Evolutionary conservation across 805 yeast genomes (phyloP).

Genomic region (Blastobotrys terrestris): DNA sequence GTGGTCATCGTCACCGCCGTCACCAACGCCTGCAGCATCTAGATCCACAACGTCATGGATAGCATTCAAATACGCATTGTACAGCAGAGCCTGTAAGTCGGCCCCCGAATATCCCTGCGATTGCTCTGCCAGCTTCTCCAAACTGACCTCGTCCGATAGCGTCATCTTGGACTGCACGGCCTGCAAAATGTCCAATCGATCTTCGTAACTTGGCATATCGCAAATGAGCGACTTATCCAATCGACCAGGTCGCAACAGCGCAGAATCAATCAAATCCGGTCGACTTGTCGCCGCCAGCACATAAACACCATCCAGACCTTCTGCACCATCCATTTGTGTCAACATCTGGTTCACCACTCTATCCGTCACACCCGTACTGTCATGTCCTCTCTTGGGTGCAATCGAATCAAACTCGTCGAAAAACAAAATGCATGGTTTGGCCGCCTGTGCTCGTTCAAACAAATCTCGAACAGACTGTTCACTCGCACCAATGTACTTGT

Average conservation of each 20-base stretch:
- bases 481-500: conserved; percentile 94
- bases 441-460: conserved; percentile 90
- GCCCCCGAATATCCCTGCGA: conserved; percentile 90
- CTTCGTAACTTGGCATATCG: conserved; percentile 70
- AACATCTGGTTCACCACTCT: conserved; percentile 94
- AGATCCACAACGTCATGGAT: conserved; percentile 47
- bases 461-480: conserved; percentile 92
- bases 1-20: conserved; percentile 16
- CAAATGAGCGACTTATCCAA: conserved; percentile 88
- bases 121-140: conserved; percentile 46
- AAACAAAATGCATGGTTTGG: conserved; percentile 86
- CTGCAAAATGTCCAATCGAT: conserved; percentile 64
- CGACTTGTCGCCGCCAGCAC: conserved; percentile 94
- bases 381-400: conserved; percentile 97
- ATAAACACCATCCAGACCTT: conserved; percentile 93
- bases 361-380: conserved; percentile 96
- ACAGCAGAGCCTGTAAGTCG: conserved; percentile 85
- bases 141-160: conserved; percentile 44
- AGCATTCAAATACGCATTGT: conserved; percentile 85
- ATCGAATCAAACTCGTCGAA: conserved; percentile 96
- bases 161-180: conserved; percentile 54
- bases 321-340: conserved; percentile 99
- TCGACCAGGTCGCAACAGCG: conserved; percentile 91
- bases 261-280: conserved; percentile 94
- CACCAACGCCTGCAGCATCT: conserved; percentile 13